Evolutionary conservation across 1,284 basidiomycete genomes (phyloP), one percentile per base, ranked within the genome.

Genomic region (Apiotrichum montevideense): DNA sequence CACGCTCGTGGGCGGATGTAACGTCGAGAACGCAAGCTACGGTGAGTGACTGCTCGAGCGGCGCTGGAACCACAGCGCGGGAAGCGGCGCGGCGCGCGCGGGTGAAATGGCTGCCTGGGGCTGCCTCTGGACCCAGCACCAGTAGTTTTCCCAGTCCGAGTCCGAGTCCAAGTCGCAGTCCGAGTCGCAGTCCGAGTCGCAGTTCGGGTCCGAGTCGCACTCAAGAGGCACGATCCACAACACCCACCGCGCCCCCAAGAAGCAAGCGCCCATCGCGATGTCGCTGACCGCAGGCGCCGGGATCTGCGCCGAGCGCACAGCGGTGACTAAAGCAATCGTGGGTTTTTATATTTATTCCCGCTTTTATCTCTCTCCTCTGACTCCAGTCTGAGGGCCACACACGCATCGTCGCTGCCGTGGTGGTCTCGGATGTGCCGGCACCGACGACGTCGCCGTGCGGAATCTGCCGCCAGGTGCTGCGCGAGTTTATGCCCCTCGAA

Each of bases 21-120:
- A 94, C 69, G 82, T 95, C 57, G 92, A 96, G 77, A 95, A 95
- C 68, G 90, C 90, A 0, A 89, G 88, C 0, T 93, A 91, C 70
- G 88, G 92, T 87, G 52, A 51, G 78, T 67, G 14, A 2, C n/a
- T 13, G 21, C n/a, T 14, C 29, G 29, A 29, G 29, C 29, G 29
- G 29, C 29, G 29, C 29, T 29, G 29, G 29, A 29, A 29, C 29
- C 29, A 29, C 29, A 29, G 29, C 29, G 29, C 29, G 29, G 29
- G 29, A 29, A 29, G 29, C 29, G 29, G 29, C 29, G 29, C 29
- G 29, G 29, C 29, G 29, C 29, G 29, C 29, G 29, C 29, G 29
- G 29, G 29, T 29, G 29, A 29, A 29, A 29, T 29, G 29, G 29
- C 29, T 29, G 29, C 29, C 29, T 29, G 29, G 29, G 29, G 3